Base-by-base conservation (phyloP, 805 yeast genomes). In the Ogataea pilisensis region DNA sequence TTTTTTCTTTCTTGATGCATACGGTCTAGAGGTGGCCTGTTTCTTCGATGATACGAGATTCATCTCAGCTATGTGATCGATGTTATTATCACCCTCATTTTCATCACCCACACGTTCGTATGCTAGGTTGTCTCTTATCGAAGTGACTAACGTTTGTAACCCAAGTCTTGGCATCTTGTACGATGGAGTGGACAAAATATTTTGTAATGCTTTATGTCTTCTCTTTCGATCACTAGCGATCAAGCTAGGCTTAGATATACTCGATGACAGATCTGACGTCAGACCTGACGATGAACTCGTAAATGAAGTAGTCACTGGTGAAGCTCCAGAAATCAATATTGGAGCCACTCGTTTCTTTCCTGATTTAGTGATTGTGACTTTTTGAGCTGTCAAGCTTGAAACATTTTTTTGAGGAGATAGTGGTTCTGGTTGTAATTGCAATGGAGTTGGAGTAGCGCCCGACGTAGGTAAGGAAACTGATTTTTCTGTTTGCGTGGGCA, bases 321-420 rank as follows among this genome's bases (percentile, higher is more conserved):
- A 57, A 1, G 75, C 54, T 1, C 68, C 57, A 1, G 90, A 77
- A 3, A 84, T 71, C 12, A 84, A 60, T 18, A 80, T 68, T 5
- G 93, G 95, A 1, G 85, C 75, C 2, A 85, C 88, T 49, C 93
- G 64, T 51, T 84, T 85, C 53, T 78, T 79, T 4, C 93, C 93
- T 29, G 82, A 81, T 51, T 85, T 84, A 1, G 90, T 77, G 5
- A 85, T 72, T 2, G 85, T 73, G 1, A 81, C 73, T 41, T 73
- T 63, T 63, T 80, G 74, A 58, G 55, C 43, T 7, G 53, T 30
- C 9, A 52, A 30, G 1, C 56, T 50, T 14, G 51, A 34, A 2
- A 39, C 32, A 35, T 54, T 53, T 1, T 46, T 41, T 16, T 43
- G 41, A 3, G 45, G 33, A 24, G 29, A 13, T 25, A 4, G 44